Conservation (phyloP, 2,329 filamentous ascomycete genomes). For the Neonectria punicea region DNA sequence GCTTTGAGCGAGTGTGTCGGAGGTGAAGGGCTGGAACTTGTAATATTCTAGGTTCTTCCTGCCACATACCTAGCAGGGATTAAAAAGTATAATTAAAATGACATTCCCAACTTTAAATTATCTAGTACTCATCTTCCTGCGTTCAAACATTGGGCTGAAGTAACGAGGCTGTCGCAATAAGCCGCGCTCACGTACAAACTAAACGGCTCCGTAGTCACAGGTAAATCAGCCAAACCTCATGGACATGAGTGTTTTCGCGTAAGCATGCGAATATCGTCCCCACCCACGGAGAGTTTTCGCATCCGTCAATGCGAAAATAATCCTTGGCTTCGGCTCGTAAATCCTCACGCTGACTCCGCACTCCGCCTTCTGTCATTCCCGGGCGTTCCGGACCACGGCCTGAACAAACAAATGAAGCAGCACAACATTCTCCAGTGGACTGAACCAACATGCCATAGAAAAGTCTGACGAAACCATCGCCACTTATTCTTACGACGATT, state of each 20-base stretch:
- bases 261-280: not conserved
- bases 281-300: not conserved
- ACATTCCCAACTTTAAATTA: too few relatives aligned
- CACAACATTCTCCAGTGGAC: not conserved
- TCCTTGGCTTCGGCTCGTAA: not conserved
- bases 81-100: too few relatives aligned
- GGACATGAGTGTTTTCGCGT: not conserved
- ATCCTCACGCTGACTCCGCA: not conserved
- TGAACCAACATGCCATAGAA: not conserved
- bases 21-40: not conserved
- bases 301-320: not conserved
- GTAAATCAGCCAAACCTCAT: not conserved
- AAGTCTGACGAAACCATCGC: not conserved
- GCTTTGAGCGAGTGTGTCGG: not conserved
- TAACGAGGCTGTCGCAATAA: not conserved
- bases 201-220: not conserved
- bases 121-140: too few relatives aligned
- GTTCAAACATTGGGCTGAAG: not conserved
- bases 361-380: not conserved
- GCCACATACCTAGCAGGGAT: too few relatives aligned
- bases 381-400: not conserved
- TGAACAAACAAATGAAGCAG: not conserved
- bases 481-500: not conserved
- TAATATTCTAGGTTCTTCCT: not conserved
- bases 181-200: not conserved